Evolutionary conservation across 805 yeast genomes (phyloP).

Genomic region (Zygoascus tannicola): DNA sequence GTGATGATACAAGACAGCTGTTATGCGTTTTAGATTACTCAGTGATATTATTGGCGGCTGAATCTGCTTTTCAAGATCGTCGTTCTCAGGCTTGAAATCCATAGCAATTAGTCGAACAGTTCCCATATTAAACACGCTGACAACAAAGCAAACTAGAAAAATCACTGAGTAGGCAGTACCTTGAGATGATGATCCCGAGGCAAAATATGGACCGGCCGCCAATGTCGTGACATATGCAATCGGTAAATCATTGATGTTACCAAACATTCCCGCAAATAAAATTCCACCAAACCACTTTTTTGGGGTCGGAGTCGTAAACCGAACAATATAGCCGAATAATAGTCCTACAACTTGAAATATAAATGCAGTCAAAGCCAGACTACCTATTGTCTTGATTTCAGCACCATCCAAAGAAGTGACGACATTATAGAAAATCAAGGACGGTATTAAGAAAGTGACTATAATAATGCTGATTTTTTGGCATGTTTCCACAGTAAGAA

Average conservation of each 20-base stretch:
- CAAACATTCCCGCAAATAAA: constrained; percentile 61
- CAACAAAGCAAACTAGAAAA: constrained; percentile 57
- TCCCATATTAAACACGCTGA: constrained; percentile 68
- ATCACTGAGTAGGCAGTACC: constrained; percentile 83
- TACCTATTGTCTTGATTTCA: constrained; percentile 65
- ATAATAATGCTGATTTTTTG: constrained; percentile 62
- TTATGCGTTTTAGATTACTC: too few species aligned
- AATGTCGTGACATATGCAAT: constrained; percentile 65
- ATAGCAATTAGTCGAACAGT: constrained; percentile 57
- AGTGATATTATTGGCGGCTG: background rate
- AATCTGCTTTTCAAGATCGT: background rate
- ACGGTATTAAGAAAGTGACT: constrained; percentile 62
- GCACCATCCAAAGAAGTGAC: constrained; percentile 55
- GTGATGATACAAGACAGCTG: background rate
- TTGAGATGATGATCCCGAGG: constrained; percentile 48
- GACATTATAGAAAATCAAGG: constrained; percentile 64
- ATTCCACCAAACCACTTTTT: constrained; percentile 70
- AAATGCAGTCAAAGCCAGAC: constrained; percentile 42
- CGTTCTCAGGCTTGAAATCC: constrained; percentile 43
- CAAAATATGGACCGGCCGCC: constrained; percentile 50
- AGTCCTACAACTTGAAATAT: constrained; percentile 40
- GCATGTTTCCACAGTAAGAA: constrained; percentile 57
- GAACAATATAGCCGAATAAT: constrained; percentile 32
- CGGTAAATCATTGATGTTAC: constrained; percentile 75
- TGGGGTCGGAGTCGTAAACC: constrained; percentile 51